Evolutionary conservation across 306 rosid species (phyloP), one percentile per base, ranked within the genome.

Genomic region (Begonia fuchsioides): DNA sequence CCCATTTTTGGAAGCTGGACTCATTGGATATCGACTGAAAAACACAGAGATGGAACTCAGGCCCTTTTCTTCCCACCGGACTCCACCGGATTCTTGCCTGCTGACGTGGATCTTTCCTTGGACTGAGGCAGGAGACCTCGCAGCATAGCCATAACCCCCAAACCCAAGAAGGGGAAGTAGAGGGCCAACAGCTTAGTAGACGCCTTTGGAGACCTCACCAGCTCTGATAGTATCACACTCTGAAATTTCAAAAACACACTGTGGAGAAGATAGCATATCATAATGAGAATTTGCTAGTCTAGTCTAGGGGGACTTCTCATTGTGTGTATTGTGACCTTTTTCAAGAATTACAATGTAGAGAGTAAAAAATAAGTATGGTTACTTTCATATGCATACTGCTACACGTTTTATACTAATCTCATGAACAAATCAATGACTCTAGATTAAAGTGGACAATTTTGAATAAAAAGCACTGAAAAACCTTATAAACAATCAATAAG

Each of bases 141-240:
- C 26, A 78, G 66, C 38, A 26, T 50, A 38, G 87, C 85, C 49
- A 81, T 19, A 49, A 71, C 62, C 43, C 76, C 76, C 47, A 85
- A 50, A 59, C 78, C 81, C 71, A 76, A 3, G 79, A 78, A 76
- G 43, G 93, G 72, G 52, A 17, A 53, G 64, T 85, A 78, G 43
- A 69, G 10, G 44, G 41, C 55, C 61, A 81, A 53, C 32, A 85
- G 69, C 64, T 70, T 69, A 3, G 65, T 74, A 13, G 93, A 81
- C 53, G 93, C 82, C 77, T 63, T 69, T 12, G 64, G 55, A 0
- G 93, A 85, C 45, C 58, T 55, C 19, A 71, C 49, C 68, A 81
- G 50, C 52, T 85, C 93, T 43, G 78, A 76, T 65, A 81, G 38
- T 52, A 71, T 40, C 32, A 81, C 75, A 52, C 54, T 75, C 95